Evolutionary conservation across 805 yeast genomes (phyloP).

Genomic region (Candida incommunis): DNA sequence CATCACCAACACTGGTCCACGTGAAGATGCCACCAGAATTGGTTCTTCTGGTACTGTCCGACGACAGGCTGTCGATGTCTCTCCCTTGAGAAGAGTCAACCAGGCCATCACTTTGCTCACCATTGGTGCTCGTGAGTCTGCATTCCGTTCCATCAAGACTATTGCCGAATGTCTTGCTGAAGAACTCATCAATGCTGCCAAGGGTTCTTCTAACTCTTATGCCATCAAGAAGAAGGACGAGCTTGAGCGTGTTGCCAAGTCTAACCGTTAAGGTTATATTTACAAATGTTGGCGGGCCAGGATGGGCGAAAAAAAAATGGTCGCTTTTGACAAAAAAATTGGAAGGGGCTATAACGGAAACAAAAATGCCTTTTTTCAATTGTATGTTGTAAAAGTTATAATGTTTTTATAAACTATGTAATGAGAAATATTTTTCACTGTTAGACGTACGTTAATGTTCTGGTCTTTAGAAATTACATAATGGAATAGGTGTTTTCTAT

Average conservation of each 20-base stretch:
- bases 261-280: constrained; percentile 78
- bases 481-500: too few species aligned
- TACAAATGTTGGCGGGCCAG: not conserved
- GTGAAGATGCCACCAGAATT: constrained; percentile 99
- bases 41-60: constrained; percentile 99
- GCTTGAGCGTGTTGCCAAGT: constrained; percentile 99
- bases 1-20: constrained; percentile 98
- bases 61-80: constrained; percentile 99
- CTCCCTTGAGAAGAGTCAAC: constrained; percentile 99
- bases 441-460: too few species aligned
- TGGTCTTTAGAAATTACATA: too few species aligned
- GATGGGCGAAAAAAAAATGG: too few species aligned
- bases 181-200: constrained; percentile 99
- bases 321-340: too few species aligned
- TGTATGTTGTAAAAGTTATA: not conserved
- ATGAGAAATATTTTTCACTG: too few species aligned
- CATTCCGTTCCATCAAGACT: constrained; percentile 99
- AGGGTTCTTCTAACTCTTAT: constrained; percentile 99
- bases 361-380: too few species aligned
- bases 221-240: constrained; percentile 99
- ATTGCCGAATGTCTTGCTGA: constrained; percentile 99
- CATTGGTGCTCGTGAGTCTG: constrained; percentile 98
- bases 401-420: not conserved
- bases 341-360: too few species aligned
- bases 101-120: constrained; percentile 96